Conservation (phyloP, 768 basidiomycete genomes). For the Zangia roseola region DNA sequence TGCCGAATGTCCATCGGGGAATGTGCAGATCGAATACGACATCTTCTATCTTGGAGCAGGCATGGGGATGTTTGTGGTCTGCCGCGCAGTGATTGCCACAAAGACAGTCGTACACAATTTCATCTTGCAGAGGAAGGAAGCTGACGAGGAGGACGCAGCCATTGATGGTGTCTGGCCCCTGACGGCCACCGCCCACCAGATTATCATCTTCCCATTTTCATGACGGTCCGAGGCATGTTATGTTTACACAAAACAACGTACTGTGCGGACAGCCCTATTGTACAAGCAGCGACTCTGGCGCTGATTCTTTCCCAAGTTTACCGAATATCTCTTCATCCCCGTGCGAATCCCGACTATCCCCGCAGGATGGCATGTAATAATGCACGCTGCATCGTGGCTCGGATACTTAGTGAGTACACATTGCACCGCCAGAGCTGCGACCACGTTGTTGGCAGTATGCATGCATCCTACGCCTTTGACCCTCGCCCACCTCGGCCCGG, state of each 20-base stretch:
- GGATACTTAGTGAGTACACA: too few relatives aligned
- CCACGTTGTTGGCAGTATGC: not conserved
- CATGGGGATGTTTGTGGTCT: constrained; percentile 29
- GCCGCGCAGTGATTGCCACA: constrained; percentile 15
- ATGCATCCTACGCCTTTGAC: constrained; percentile 1
- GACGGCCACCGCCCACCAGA: constrained; percentile 30
- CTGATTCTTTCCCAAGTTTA: not conserved
- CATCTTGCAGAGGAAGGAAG: constrained; percentile 30
- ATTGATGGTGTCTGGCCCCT: constrained; percentile 31
- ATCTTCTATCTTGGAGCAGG: constrained; percentile 29
- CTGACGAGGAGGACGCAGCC: constrained; percentile 27
- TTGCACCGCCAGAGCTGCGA: not conserved
- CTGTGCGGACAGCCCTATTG: not conserved
- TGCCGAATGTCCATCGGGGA: not conserved
- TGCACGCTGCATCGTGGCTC: too few relatives aligned
- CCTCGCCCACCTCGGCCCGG: not conserved
- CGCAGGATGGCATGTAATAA: not conserved
- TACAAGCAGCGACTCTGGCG: not conserved
- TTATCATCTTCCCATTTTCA: constrained; percentile 30
- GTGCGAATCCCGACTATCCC: not conserved
- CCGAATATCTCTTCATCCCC: not conserved
- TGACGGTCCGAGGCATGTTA: not conserved
- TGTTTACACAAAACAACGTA: not conserved
- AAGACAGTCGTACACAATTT: constrained; percentile 30
- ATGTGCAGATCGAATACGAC: constrained; percentile 26